Conservation (phyloP, 495 filamentous ascomycete genomes). For the Aspergillus biplanus region DNA sequence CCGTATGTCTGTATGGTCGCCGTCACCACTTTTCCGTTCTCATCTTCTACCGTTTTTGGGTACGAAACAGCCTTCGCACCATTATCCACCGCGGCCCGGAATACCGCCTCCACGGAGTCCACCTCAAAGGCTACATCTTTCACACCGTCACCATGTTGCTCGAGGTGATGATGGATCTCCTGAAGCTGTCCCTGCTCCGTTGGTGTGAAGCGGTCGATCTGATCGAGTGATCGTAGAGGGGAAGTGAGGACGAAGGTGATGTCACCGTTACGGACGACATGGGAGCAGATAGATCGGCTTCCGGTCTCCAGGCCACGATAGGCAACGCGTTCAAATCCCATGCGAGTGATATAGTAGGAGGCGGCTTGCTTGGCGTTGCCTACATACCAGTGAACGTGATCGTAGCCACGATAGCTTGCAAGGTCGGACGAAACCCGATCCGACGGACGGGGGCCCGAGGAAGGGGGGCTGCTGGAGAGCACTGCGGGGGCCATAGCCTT, state of each 20-base stretch:
- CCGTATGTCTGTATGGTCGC: constrained; percentile 87
- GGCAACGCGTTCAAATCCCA: constrained; percentile 80
- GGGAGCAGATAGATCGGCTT: constrained; percentile 70
- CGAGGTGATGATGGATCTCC: constrained; percentile 76
- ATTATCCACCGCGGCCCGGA: constrained; percentile 64
- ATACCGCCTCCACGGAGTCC: constrained; percentile 78
- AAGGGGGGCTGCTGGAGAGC: constrained; percentile 57
- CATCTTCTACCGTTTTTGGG: constrained; percentile 51
- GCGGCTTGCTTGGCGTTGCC: constrained; percentile 95
- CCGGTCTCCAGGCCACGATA: constrained; percentile 89
- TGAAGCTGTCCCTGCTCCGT: constrained; percentile 62
- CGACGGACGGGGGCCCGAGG: constrained; percentile 22
- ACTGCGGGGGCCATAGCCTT: constrained; percentile 71
- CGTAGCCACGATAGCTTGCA: constrained; percentile 76
- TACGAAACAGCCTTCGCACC: constrained; percentile 67
- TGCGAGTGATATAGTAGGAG: constrained; percentile 79
- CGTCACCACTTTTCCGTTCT: constrained; percentile 60
- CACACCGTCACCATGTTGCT: constrained; percentile 84
- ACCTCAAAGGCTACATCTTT: constrained; percentile 93
- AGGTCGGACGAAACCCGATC: constrained; percentile 27
- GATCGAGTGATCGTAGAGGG: constrained; percentile 66
- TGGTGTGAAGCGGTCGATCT: constrained; percentile 47
- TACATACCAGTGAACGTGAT: constrained; percentile 91
- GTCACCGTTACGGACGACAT: constrained; percentile 77
- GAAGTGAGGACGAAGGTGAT: constrained; percentile 85